phyloP scores from a whole-genome alignment of 2,329 filamentous ascomycete species.

The Cladophialophora bantiana region DNA sequence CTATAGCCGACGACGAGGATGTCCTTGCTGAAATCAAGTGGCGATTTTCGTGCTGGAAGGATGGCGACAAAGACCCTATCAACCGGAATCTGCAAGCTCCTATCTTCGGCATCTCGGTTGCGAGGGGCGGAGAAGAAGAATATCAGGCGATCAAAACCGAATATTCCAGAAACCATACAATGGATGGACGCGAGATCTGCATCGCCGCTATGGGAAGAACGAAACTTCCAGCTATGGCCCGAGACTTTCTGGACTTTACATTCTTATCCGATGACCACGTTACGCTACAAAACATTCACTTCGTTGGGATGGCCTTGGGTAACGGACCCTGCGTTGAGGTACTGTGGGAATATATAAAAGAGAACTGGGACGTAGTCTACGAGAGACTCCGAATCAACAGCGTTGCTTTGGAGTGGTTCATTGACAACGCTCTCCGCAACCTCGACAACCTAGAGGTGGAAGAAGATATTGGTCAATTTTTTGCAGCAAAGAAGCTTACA shows the following conservation, averaged over 20 bases:
- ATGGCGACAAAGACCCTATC: constrained; percentile 72
- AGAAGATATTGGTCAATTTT: constrained; percentile 86
- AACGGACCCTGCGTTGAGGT: constrained; percentile 73
- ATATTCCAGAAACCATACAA: constrained; percentile 79
- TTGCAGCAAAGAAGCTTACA: constrained; percentile 81
- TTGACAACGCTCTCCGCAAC: constrained; percentile 77
- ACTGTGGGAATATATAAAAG: constrained; percentile 81
- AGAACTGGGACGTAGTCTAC: constrained; percentile 76
- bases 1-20: constrained; percentile 74
- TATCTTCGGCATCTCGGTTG: constrained; percentile 80
- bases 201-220: constrained; percentile 78
- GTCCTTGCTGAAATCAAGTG: constrained; percentile 75
- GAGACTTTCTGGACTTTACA: constrained; percentile 69
- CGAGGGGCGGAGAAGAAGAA: constrained; percentile 73
- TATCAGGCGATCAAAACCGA: constrained; percentile 81
- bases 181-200: constrained; percentile 90
- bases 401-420: constrained; percentile 86
- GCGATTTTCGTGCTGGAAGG: constrained; percentile 79
- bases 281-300: constrained; percentile 85
- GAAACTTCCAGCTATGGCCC: constrained; percentile 71
- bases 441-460: constrained; percentile 73
- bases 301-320: constrained; percentile 75
- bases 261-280: constrained; percentile 78
- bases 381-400: constrained; percentile 79
- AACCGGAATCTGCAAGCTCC: constrained; percentile 81